Percentiles rank a stretch among this genome's conserved stretches.
These are phyloP conservation scores for Penicillium concentricum DNA, from an alignment of 2,329 filamentous ascomycete species.

Conservation along the genomic window DNA sequence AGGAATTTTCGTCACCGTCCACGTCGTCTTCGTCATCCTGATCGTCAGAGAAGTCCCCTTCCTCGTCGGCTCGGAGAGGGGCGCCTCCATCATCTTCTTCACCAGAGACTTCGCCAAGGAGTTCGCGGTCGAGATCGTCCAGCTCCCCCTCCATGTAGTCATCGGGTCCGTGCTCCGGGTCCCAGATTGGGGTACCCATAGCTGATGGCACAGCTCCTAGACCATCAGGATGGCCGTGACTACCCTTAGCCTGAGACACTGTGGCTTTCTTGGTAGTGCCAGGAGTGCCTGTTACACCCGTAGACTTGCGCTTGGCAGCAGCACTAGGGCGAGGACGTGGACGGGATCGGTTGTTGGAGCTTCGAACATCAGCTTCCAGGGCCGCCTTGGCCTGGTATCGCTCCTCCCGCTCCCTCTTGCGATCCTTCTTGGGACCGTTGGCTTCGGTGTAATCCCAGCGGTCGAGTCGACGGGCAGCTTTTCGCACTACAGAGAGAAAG, in stretches of 20 bases:
- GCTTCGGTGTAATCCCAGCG: conserved; percentile 48
- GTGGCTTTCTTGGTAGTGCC: conserved; percentile 22
- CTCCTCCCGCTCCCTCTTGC: conserved; percentile 39
- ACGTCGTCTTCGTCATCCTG: conserved; percentile 34
- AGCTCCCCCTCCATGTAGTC: conserved; percentile 36
- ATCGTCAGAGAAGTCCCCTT: conserved; percentile 34
- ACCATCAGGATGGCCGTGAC: conserved; percentile 23
- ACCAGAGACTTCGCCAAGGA: conserved; percentile 37
- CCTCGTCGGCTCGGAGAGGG: conserved; percentile 23
- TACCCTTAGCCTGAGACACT: conserved; percentile 28
- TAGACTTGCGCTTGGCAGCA: conserved; percentile 32
- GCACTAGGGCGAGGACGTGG: conserved; percentile 21
- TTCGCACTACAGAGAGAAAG: conserved; percentile 45
- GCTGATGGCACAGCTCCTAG: conserved; percentile 13
- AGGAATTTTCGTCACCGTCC: conserved; percentile 32
- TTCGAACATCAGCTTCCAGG: conserved; percentile 23
- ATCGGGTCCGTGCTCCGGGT: conserved; percentile 24
- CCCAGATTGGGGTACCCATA: conserved; percentile 26
- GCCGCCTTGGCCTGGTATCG: conserved; percentile 33
- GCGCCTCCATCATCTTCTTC: conserved; percentile 33
- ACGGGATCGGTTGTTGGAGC: conserved; percentile 19
- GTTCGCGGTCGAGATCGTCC: conserved; percentile 40
- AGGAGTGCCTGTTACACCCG: conserved; percentile 20
- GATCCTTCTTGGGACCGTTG: conserved; percentile 39
- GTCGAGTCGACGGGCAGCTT: conserved; percentile 44